These are phyloP conservation scores for Zychaea mexicana DNA, from an alignment of 371 early-diverging fungal species.

Conservation along the genomic window DNA sequence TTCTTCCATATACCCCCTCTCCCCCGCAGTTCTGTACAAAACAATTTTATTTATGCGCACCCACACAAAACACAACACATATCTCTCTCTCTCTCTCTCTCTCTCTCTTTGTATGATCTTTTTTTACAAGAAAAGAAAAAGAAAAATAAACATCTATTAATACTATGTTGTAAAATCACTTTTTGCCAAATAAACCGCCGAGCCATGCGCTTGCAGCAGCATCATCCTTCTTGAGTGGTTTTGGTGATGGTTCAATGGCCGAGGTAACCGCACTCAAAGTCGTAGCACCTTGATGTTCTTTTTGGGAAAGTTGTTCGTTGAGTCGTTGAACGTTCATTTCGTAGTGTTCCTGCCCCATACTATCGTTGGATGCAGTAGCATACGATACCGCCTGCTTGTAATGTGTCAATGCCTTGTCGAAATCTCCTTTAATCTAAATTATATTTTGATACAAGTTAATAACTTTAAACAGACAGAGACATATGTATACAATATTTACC, in stretches of 20 bases:
- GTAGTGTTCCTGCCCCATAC: slow-evolving; percentile 27
- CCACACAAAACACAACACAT: too few relatives aligned
- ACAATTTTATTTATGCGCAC: neutral
- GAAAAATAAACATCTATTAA: neutral
- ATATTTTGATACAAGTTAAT: neutral
- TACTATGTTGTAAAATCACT: slow-evolving; percentile 7
- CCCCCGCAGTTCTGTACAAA: too few relatives aligned
- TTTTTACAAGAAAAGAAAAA: neutral
- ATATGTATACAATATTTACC: slow-evolving; percentile 17
- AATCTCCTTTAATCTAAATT: slow-evolving; percentile 33
- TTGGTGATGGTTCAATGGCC: neutral
- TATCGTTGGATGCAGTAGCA: slow-evolving; percentile 33
- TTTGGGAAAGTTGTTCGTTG: slow-evolving; percentile 23
- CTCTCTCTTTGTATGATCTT: neutral
- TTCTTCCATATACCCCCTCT: too few relatives aligned
- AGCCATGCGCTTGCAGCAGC: slow-evolving; percentile 2
- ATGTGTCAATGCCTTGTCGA: slow-evolving; percentile 39
- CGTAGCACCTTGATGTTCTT: slow-evolving; percentile 7
- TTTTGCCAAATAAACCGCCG: slow-evolving; percentile 9
- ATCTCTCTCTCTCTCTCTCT: too few relatives aligned
- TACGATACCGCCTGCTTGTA: slow-evolving; percentile 44
- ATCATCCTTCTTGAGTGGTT: slow-evolving; percentile 7
- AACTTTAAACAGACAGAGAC: neutral
- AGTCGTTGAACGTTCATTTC: slow-evolving; percentile 31
- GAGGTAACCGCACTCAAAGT: slow-evolving; percentile 5